These are phyloP conservation scores for Podospora pseudocomata DNA, from an alignment of 495 filamentous ascomycete species.

Conservation along the genomic window DNA sequence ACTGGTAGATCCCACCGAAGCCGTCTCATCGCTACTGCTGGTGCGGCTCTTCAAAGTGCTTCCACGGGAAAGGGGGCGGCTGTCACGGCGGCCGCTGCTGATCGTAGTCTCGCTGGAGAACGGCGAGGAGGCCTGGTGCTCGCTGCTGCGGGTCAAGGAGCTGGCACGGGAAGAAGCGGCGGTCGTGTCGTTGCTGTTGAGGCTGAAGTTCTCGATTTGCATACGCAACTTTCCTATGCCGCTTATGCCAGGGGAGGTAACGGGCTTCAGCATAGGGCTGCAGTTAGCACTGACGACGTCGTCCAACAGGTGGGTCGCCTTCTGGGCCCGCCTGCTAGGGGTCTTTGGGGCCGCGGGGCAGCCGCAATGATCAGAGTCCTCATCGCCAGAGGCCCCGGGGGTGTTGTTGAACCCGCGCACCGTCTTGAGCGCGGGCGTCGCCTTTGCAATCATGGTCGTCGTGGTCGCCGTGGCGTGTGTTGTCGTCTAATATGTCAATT, in stretches of 20 bases:
- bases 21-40: conserved; percentile 42
- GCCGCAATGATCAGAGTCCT: conserved; percentile 68
- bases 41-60: conserved; percentile 20
- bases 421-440: conserved; percentile 63
- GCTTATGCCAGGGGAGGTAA: conserved; percentile 51
- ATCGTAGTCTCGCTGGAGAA: conserved; percentile 25
- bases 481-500: conserved; percentile 4
- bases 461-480: not conserved
- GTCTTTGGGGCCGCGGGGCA: conserved; percentile 33
- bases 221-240: conserved; percentile 77
- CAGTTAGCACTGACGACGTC: conserved; percentile 57
- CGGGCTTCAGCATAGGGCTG: conserved; percentile 59
- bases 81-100: conserved; percentile 23
- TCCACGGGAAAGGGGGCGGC: conserved; percentile 10
- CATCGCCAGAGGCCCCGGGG: conserved; percentile 78
- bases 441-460: conserved; percentile 39
- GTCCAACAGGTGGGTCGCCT: conserved; percentile 34
- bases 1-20: conserved; percentile 46
- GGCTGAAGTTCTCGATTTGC: conserved; percentile 62
- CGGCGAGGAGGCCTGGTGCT: conserved; percentile 32
- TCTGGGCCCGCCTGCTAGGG: conserved; percentile 27
- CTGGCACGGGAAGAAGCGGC: conserved; percentile 40
- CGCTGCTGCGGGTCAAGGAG: conserved; percentile 42
- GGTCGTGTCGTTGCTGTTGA: conserved; percentile 49
- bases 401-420: conserved; percentile 70